Base-by-base conservation (phyloP, 495 filamentous ascomycete genomes). In the Chaetomium cochliodes region DNA sequence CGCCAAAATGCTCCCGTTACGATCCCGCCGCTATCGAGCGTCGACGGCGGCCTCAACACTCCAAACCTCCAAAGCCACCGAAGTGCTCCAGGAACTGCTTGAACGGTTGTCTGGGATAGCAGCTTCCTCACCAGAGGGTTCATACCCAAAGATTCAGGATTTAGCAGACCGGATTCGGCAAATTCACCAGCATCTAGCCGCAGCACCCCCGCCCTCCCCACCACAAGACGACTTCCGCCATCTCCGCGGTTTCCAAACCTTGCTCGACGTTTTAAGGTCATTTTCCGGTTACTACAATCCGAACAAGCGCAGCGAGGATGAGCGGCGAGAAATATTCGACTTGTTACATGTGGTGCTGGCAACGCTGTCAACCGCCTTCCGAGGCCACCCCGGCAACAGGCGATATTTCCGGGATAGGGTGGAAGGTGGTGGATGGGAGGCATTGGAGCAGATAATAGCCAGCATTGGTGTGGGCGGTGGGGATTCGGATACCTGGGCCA, bases 201-300 rank as follows among this genome's bases (percentile, higher is more conserved):
- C 80, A 16, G 69, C 78, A n/a, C 68, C 74, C 52, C 74, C 78
- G 18, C 74, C 78, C 4, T 77, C 76, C 30, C 71, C 73, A 13
- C 76, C 77, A 12, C 83, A 90, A 78, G 93, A 97, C 78, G 85
- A 87, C 57, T 97, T 98, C 76, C 88, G 93, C 64, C 86, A 89
- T 72, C 81, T 90, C 41, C 80, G 84, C 63, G 94, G 94, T 66
- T 97, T 97, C 73, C 84, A 93, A 64, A 80, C 80, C 30, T 73
- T 97, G 33, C 77, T 96, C 51, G 77, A 86, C 20, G 80, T 91
- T 15, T 77, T 93, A 5, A 82, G 85, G 23, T 84, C 86, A 22
- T 81, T 90, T 62, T 88, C 88, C 6, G 86, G 88, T 60, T 86
- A 86, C 65, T 96, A 93, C 74, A 84, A 89, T 70, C 81, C 86